Percentiles rank a stretch among this genome's conserved stretches.
Conservation (phyloP, 2,329 filamentous ascomycete genomes). For the Pyrenophora graminea region DNA sequence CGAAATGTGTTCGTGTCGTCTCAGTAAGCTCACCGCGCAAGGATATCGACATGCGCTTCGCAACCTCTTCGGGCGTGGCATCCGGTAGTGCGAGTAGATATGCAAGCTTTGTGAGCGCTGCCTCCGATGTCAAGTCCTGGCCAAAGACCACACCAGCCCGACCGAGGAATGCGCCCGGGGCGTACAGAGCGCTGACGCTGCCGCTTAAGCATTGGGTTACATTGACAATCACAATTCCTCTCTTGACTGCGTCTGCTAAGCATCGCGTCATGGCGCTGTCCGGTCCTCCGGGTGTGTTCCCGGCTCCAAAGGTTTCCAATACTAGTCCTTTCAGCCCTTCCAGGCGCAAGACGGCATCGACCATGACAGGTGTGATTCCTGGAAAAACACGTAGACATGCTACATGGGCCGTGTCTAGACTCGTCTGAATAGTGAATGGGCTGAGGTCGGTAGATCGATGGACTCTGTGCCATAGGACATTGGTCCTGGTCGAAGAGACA, state of each 20-base stretch:
- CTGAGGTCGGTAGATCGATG: slow-evolving; percentile 74
- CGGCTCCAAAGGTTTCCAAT: slow-evolving; percentile 90
- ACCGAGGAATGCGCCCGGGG: slow-evolving; percentile 67
- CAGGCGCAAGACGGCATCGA: slow-evolving; percentile 78
- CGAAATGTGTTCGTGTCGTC: slow-evolving; percentile 71
- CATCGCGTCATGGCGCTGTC: slow-evolving; percentile 80
- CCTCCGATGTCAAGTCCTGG: slow-evolving; percentile 86
- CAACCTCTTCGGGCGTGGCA: slow-evolving; percentile 68
- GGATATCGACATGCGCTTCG: slow-evolving; percentile 71
- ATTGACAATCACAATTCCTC: slow-evolving; percentile 85
- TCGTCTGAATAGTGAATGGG: slow-evolving; percentile 73
- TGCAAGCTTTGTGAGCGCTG: slow-evolving; percentile 86
- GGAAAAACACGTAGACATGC: slow-evolving; percentile 89
- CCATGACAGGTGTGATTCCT: slow-evolving; percentile 90
- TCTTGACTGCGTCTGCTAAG: slow-evolving; percentile 74
- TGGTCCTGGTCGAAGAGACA: slow-evolving; percentile 78
- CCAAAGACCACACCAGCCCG: slow-evolving; percentile 87
- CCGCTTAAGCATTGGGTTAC: slow-evolving; percentile 78
- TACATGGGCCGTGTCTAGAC: slow-evolving; percentile 84
- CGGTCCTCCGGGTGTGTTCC: slow-evolving; percentile 82
- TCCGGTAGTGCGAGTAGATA: slow-evolving; percentile 75
- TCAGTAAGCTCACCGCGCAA: slow-evolving; percentile 87
- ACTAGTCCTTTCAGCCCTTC: slow-evolving; percentile 80
- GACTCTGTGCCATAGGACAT: slow-evolving; percentile 79
- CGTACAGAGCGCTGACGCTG: slow-evolving; percentile 49